Percentiles rank a stretch among this genome's conserved stretches.
These are phyloP conservation scores for Prunus kanzakura DNA, from an alignment of 306 rosid species.

Conservation along the genomic window DNA sequence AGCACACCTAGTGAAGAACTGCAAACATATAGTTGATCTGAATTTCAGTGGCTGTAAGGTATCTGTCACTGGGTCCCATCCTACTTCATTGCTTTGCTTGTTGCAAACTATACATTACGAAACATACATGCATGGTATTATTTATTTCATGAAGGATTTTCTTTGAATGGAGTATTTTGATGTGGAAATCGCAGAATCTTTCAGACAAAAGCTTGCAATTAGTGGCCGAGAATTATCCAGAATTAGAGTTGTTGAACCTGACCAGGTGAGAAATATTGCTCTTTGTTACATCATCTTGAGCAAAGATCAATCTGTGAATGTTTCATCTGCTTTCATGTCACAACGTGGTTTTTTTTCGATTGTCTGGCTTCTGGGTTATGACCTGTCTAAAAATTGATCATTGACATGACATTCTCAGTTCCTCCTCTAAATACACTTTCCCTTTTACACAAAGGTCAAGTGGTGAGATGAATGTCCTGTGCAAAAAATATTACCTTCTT, in stretches of 20 bases:
- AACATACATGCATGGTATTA: neutral
- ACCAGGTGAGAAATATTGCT: constrained; percentile 53
- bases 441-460: neutral
- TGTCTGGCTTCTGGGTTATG: neutral
- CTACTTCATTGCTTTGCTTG: constrained; percentile 2
- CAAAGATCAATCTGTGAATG: neutral
- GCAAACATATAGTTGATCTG: constrained; percentile 60
- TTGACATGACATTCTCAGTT: neutral
- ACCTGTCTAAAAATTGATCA: neutral
- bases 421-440: neutral
- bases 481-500: constrained; percentile 8
- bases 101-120: neutral
- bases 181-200: constrained; percentile 53
- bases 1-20: constrained; percentile 45
- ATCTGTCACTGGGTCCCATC: constrained; percentile 25
- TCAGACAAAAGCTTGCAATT: constrained; percentile 52
- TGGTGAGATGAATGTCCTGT: constrained; percentile 4
- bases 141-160: constrained; percentile 14
- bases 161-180: constrained; percentile 26
- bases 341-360: neutral
- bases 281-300: neutral
- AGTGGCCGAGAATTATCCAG: constrained; percentile 60
- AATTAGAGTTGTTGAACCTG: constrained; percentile 53
- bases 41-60: constrained; percentile 95
- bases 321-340: neutral